A percentile compares a stretch with the other conserved stretches of the same genome.
Conservation (phyloP, 2,329 filamentous ascomycete species). For the Botrytis deweyae region DNA sequence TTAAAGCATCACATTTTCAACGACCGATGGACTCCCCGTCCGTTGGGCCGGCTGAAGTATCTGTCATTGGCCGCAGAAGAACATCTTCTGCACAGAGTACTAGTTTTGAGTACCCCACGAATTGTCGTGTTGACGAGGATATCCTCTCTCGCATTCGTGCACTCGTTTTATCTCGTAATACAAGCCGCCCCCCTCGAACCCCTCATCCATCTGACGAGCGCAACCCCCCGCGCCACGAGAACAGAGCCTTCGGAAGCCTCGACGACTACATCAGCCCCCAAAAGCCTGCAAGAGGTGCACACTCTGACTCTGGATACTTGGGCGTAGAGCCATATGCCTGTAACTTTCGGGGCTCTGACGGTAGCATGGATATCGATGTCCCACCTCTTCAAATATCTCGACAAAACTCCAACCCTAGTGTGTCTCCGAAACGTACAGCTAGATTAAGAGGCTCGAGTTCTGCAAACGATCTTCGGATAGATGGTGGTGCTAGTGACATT, state of each 20-base stretch:
- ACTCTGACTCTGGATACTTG: conserved; percentile 28
- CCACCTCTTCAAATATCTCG: conserved; percentile 9
- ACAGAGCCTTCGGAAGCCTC: conserved; percentile 23
- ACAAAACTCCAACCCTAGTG: conserved; percentile 13
- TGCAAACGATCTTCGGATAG: conserved; percentile 23
- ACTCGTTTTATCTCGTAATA: conserved; percentile 34
- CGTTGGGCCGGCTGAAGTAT: conserved; percentile 24
- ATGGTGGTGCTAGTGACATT: conserved; percentile 2
- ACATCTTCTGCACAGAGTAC: conserved; percentile 29
- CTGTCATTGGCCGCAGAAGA: conserved; percentile 25
- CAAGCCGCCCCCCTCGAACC: conserved; percentile 32
- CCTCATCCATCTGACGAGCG: conserved; percentile 34
- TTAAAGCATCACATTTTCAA: conserved; percentile 10
- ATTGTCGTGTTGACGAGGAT: conserved; percentile 34
- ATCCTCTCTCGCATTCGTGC: conserved; percentile 36
- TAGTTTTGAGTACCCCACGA: conserved; percentile 31
- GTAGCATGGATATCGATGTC: conserved; percentile 23
- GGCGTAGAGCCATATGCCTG: conserved; percentile 16
- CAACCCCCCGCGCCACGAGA: conserved; percentile 16
- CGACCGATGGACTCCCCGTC: conserved; percentile 29
- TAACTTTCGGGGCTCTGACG: conserved; percentile 4
- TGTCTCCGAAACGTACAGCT: neutral
- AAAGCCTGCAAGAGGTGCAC: conserved; percentile 23
- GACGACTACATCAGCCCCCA: conserved; percentile 25
- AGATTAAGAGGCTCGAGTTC: conserved; percentile 27